Percentiles rank a stretch among this genome's conserved stretches.
These are phyloP conservation scores for Waitea zeae DNA, from an alignment of 1,284 basidiomycete genomes.

Conservation along the genomic window DNA sequence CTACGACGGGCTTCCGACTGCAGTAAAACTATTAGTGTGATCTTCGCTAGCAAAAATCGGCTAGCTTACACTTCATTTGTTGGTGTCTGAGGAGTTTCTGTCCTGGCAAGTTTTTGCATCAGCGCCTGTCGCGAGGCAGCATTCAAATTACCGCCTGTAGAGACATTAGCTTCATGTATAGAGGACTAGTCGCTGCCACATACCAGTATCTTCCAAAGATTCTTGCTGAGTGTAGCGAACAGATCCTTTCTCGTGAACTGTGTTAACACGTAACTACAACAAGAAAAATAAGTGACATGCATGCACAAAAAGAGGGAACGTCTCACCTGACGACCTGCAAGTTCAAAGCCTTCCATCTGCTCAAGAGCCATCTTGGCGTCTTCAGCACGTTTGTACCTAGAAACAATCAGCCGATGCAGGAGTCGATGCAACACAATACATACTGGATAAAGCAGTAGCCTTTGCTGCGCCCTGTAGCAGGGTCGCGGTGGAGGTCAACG, in stretches of 20 bases:
- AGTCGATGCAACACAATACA: constrained; percentile 13
- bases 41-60: constrained; percentile 2
- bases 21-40: constrained; percentile 6
- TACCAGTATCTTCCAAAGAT: constrained; percentile 70
- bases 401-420: constrained; percentile 2
- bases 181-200: constrained; percentile 19
- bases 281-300: constrained; percentile 6
- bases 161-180: constrained; percentile 3
- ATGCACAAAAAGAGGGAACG: constrained; percentile 1
- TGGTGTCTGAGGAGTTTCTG: constrained; percentile 42
- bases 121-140: constrained; percentile 91
- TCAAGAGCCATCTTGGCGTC: constrained; percentile 94
- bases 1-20: constrained; percentile 51
- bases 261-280: constrained; percentile 68
- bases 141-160: constrained; percentile 77
- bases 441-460: constrained; percentile 97
- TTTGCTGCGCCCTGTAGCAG: constrained; percentile 86
- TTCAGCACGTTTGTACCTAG: constrained; percentile 72
- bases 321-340: constrained; percentile 82
- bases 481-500: constrained; percentile 93
- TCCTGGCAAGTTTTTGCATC: constrained; percentile 98
- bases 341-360: constrained; percentile 96
- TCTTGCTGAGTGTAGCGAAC: constrained; percentile 59
- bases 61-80: constrained; percentile 39
- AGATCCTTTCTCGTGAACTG: constrained; percentile 78